These are phyloP conservation scores for Biscogniauxia mediterranea DNA, from an alignment of 2,329 filamentous ascomycete genomes.

Conservation along the genomic window DNA sequence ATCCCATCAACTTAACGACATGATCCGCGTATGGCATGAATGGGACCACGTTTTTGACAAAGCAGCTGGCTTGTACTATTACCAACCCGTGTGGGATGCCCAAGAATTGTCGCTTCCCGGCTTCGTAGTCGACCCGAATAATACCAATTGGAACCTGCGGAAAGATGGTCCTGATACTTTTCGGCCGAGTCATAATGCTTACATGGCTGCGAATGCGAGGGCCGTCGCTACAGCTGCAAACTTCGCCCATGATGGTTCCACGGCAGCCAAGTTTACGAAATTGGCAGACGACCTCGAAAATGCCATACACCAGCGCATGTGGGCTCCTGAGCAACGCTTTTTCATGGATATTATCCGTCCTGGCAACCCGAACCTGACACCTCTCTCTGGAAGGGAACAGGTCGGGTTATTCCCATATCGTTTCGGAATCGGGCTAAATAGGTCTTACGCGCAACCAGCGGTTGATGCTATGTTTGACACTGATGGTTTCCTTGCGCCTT, in stretches of 20 bases:
- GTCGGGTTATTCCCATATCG: conserved; percentile 43
- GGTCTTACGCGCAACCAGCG: conserved; percentile 30
- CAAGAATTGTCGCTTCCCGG: conserved; percentile 42
- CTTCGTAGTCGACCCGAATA: conserved; percentile 36
- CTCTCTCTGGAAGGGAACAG: conserved; percentile 38
- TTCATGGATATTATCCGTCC: conserved; percentile 39
- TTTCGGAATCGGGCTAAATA: conserved; percentile 38
- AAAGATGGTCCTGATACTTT: conserved; percentile 41
- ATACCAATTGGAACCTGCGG: conserved; percentile 29
- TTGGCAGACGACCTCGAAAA: conserved; percentile 35
- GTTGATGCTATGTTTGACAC: conserved; percentile 36
- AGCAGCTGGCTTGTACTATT: conserved; percentile 40
- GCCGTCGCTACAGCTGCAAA: conserved; percentile 39
- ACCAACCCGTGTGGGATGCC: conserved; percentile 42
- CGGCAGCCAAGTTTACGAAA: conserved; percentile 32
- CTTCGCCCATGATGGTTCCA: conserved; percentile 31
- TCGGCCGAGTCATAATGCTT: conserved; percentile 41
- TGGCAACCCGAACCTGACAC: conserved; percentile 36
- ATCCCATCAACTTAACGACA: conserved; percentile 38
- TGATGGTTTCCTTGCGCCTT: conserved; percentile 37
- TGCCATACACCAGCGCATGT: conserved; percentile 36
- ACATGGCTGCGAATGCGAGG: conserved; percentile 42
- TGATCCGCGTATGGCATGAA: conserved; percentile 37
- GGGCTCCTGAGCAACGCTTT: conserved; percentile 38
- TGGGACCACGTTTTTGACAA: conserved; percentile 39